Base-by-base conservation (phyloP, 2,329 filamentous ascomycete species). In the Cladorrhinum sp. region DNA sequence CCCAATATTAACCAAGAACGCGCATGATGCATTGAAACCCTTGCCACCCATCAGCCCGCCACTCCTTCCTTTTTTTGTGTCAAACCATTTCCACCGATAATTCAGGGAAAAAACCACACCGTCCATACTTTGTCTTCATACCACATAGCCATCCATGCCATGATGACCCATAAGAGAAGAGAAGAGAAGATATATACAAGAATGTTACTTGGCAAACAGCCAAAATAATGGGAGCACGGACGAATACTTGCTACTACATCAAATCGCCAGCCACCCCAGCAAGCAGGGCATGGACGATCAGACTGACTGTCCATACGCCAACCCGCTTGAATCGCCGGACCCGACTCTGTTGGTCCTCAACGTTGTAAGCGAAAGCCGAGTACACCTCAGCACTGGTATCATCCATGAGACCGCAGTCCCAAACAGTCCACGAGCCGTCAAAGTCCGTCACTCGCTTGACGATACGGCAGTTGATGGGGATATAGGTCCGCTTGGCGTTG, bases 331-430 rank as follows among this genome's bases (percentile, higher is more conserved):
- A 89, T 50, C 95, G 84, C 55, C 94, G 83, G 67, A 92, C 89
- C 57, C 92, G 87, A 66, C 89, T 91, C 73, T 96, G 89, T 69
- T 95, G 90, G 75, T 97, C 90, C 64, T 92, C 88, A 30, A 99
- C 92, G 73, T 97, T 92, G 65, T 87, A 86, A 39, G 92, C 92
- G 75, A 99, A 98, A 0, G 95, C 95, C 69, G 94, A 87, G 73
- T 99, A 99, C 57, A 92, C 92, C 82, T 97, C 95, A 65, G 90
- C 91, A 6, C 90, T 94, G 63, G 96, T 79, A 75, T 99, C 95
- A 70, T 96, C 91, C 88, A 98, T 92, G 57, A 99, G 79, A 1
- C 92, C 93, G 69, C 90, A 95, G 75, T 99, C 95, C 72, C 90
- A 98, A 26, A 96, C 83, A 2, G 93, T 94, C 95, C 95, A 98